Evolutionary conservation across 345 rosid genomes (phyloP), one percentile per base, ranked within the genome.

Genomic region (Kernera saxatilis): DNA sequence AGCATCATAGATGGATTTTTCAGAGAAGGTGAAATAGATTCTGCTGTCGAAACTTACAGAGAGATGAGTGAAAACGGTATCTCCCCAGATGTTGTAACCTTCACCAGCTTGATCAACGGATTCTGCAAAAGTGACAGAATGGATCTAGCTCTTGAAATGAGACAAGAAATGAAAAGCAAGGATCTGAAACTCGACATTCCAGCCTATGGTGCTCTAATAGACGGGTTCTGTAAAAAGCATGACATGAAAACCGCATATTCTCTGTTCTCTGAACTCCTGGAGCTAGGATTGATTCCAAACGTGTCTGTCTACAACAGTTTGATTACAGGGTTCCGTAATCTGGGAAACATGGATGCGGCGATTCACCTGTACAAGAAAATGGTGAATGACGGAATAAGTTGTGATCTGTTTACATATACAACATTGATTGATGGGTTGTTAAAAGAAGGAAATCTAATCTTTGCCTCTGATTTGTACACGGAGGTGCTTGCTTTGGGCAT

Each of bases 401-500:
- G 87, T 68, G 86, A 90, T 80, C 69, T 84, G 62, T 67, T 32
- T 60, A 87, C 83, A 7, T 93, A 88, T 77, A 88, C 93, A 35
- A 81, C 96, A 2, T 66, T 93, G 53, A 83, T 93, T n/a, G 96
- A 84, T 52, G 94, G 92, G 41, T 71, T 90, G 52, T 78, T 88
- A 44, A 86, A 81, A 75, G 85, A 80, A 5, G 84, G 87, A 29
- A 80, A 83, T 65, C 54, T 88, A 60, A 63, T 53, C 1, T 9
- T 45, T 52, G 97, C 93, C 17, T 82, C 81, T 3, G 83, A 87
- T 36, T 82, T 88, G 70, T 88, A 86, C 77, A 72, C 84, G 4
- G 82, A 90, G 81, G 80, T 90, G 84, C 77, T 84, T 74, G 81
- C 70, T 43, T 81, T 71, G 74, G 87, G 88, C 56, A 72, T 88